Percentiles rank a stretch among this genome's conserved stretches.
Evolutionary conservation across 2,329 filamentous ascomycete genomes (phyloP).

Genomic region (Knufia fluminis): DNA sequence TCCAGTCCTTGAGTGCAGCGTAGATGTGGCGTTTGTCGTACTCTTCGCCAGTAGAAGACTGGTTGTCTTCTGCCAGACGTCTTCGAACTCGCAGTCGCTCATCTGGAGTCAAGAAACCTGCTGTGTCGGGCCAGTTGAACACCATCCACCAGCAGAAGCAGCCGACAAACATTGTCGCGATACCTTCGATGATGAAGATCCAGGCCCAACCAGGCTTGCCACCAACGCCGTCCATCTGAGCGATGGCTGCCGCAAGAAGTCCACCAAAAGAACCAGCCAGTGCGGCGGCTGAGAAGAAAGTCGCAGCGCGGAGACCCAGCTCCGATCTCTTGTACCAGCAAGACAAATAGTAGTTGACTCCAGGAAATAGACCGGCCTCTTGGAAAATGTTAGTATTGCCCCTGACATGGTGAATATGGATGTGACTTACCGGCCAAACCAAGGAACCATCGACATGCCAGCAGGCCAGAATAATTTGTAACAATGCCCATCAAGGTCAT

Average conservation of each 20-base stretch:
- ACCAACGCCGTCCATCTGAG: conserved; percentile 30
- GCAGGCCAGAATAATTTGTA: conserved; percentile 34
- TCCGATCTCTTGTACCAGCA: conserved; percentile 51
- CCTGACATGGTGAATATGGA: not conserved
- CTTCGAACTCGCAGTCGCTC: conserved; percentile 31
- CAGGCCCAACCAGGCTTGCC: conserved; percentile 38
- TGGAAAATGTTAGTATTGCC: conserved; percentile 29
- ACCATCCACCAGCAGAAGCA: conserved; percentile 38
- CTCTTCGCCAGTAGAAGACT: conserved; percentile 34
- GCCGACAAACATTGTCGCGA: conserved; percentile 30
- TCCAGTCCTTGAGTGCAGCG: conserved; percentile 40
- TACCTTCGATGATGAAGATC: conserved; percentile 40
- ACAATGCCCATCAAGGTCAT: conserved; percentile 29
- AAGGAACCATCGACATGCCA: conserved; percentile 40
- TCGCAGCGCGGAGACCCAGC: conserved; percentile 49
- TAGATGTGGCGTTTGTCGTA: conserved; percentile 41
- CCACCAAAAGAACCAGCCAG: conserved; percentile 47
- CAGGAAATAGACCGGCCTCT: no score
- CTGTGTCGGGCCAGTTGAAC: conserved; percentile 43
- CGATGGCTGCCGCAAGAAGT: conserved; percentile 44
- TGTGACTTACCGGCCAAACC: conserved; percentile 38
- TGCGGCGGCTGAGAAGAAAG: conserved; percentile 47
- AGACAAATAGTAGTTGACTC: conserved; percentile 33
- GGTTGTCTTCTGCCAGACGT: conserved; percentile 34
- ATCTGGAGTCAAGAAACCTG: conserved; percentile 35